Percentiles rank a stretch among this genome's conserved stretches.
Evolutionary conservation across 2,329 filamentous ascomycete species (phyloP).

Genomic region (Phialophora tarda): DNA sequence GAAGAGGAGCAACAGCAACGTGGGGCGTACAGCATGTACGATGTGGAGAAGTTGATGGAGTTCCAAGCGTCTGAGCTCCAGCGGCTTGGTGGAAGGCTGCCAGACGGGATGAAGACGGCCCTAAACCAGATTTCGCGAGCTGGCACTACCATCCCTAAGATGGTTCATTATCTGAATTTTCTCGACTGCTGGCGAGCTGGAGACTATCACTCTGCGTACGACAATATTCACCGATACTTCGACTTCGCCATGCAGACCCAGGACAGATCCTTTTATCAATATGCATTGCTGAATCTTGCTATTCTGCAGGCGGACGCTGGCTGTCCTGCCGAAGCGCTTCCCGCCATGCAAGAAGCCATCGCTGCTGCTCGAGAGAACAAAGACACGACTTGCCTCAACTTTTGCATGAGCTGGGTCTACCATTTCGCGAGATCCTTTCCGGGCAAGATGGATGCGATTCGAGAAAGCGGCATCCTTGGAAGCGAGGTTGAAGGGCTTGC

Average conservation of each 20-base stretch:
- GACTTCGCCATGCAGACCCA: constrained; percentile 91
- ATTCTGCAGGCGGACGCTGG: constrained; percentile 95
- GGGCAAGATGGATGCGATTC: constrained; percentile 70
- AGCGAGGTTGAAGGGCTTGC: constrained; percentile 79
- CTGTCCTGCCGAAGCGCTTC: constrained; percentile 85
- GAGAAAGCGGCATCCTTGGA: constrained; percentile 74
- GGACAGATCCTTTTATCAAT: constrained; percentile 88
- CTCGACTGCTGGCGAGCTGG: constrained; percentile 91
- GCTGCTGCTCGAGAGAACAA: constrained; percentile 92
- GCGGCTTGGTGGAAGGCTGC: constrained; percentile 78
- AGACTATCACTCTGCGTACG: constrained; percentile 87
- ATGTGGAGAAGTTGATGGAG: constrained; percentile 79
- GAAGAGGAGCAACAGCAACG: constrained; percentile 38
- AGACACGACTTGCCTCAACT: constrained; percentile 91
- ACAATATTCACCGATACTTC: constrained; percentile 91
- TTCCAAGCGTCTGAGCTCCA: constrained; percentile 90
- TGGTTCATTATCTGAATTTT: constrained; percentile 62
- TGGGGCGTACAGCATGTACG: constrained; percentile 68
- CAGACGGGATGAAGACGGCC: constrained; percentile 72
- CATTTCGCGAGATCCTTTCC: constrained; percentile 90
- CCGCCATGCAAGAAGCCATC: constrained; percentile 92
- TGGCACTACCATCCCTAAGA: constrained; percentile 36
- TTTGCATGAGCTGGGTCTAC: constrained; percentile 93
- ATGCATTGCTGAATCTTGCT: constrained; percentile 89
- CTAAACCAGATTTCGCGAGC: constrained; percentile 68